Conservation (phyloP, 2,329 filamentous ascomycete species). For the Botrytis fragariae region DNA sequence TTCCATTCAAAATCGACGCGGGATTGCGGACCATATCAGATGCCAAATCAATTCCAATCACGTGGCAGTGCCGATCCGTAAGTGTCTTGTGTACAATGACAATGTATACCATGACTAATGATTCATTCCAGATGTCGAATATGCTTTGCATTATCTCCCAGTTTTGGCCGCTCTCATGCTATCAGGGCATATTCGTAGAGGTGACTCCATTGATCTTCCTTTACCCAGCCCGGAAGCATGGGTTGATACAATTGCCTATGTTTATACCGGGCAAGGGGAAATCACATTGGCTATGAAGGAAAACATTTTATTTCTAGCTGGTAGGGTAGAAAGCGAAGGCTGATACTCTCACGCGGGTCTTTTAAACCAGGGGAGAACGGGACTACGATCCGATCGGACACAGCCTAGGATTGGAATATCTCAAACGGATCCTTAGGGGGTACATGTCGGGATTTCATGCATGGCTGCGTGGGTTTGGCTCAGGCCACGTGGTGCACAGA, state of each 20-base stretch:
- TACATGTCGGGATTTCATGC: slow-evolving; percentile 16
- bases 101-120: slow-evolving; percentile 2
- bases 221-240: slow-evolving; percentile 56
- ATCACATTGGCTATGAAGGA: slow-evolving; percentile 47
- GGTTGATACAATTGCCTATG: slow-evolving; percentile 53
- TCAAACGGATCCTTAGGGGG: neutral
- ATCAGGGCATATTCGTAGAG: slow-evolving; percentile 50
- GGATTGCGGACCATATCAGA: slow-evolving; percentile 10
- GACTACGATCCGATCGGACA: slow-evolving; percentile 7
- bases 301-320: slow-evolving; percentile 56
- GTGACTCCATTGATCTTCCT: slow-evolving; percentile 57
- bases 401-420: neutral
- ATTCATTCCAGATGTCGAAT: slow-evolving; percentile 44
- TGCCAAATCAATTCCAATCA: slow-evolving; percentile 10
- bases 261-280: slow-evolving; percentile 52
- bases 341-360: slow-evolving; percentile 8
- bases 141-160: slow-evolving; percentile 50
- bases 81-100: slow-evolving; percentile 34
- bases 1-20: slow-evolving; percentile 6
- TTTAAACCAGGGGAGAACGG: neutral
- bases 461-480: neutral
- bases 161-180: slow-evolving; percentile 54
- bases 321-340: slow-evolving; percentile 36
- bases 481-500: slow-evolving; percentile 7
- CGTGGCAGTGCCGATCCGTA: slow-evolving; percentile 47